Percentiles rank a stretch among this genome's conserved stretches.
Conservation (phyloP, 805 yeast genomes). For the Suhomyces tanzawaensis region DNA sequence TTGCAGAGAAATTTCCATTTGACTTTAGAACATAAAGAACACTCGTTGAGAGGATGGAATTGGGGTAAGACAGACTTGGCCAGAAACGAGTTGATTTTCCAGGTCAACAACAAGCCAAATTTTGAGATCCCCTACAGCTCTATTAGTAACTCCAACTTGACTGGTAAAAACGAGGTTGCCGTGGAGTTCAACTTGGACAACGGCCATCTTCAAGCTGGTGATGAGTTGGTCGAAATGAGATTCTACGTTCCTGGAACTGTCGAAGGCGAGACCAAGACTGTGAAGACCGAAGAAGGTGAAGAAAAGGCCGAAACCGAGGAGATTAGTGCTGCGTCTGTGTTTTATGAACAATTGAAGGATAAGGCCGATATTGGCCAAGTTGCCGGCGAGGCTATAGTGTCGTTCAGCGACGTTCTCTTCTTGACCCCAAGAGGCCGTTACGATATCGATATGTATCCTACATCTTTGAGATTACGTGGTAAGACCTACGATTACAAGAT, state of each 20-base stretch:
- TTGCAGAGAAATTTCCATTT: conserved; percentile 72
- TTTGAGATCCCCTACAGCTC: conserved; percentile 85
- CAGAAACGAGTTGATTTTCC: conserved; percentile 84
- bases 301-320: conserved; percentile 27
- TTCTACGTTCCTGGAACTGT: conserved; percentile 90
- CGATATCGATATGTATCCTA: conserved; percentile 90
- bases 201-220: conserved; percentile 74
- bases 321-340: conserved; percentile 74
- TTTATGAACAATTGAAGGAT: conserved; percentile 88
- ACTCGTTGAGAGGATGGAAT: conserved; percentile 96
- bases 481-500: conserved; percentile 96
- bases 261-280: conserved; percentile 42
- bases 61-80: conserved; percentile 97
- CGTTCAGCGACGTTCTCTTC: conserved; percentile 86
- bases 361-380: conserved; percentile 93
- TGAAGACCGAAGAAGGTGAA: conserved; percentile 24
- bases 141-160: conserved; percentile 81
- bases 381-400: conserved; percentile 91
- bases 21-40: conserved; percentile 80
- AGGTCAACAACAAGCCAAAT: conserved; percentile 81
- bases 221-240: conserved; percentile 92
- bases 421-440: conserved; percentile 98
- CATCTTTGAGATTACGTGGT: conserved; percentile 87
- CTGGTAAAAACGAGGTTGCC: conserved; percentile 92
- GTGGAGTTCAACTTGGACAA: conserved; percentile 71